Conservation (phyloP, 805 yeast genomes). For the Tetrapisispora phaffii region DNA sequence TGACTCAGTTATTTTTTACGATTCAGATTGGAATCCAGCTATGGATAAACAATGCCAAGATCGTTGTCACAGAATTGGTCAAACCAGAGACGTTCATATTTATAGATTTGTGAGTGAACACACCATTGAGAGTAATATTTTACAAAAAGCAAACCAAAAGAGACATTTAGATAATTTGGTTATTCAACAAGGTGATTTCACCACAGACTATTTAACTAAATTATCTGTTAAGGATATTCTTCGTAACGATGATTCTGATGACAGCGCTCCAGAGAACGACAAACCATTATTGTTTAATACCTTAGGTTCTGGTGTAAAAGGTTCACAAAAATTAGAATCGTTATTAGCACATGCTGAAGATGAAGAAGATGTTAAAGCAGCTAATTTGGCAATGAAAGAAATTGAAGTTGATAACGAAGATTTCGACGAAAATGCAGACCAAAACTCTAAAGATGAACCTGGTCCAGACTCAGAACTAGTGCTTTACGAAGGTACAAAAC, state of each 20-base stretch:
- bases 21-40: slow-evolving; percentile 98
- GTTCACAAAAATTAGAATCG: slow-evolving; percentile 40
- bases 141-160: slow-evolving; percentile 90
- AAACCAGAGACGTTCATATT: slow-evolving; percentile 93
- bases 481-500: slow-evolving; percentile 51
- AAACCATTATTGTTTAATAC: slow-evolving; percentile 26
- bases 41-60: slow-evolving; percentile 99
- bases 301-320: slow-evolving; percentile 25
- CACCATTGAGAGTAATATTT: slow-evolving; percentile 91
- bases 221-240: slow-evolving; percentile 77
- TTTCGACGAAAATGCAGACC: slow-evolving; percentile 39
- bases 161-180: slow-evolving; percentile 88
- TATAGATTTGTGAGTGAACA: slow-evolving; percentile 92
- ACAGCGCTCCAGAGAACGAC: slow-evolving; percentile 29
- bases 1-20: slow-evolving; percentile 95
- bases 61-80: slow-evolving; percentile 98
- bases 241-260: slow-evolving; percentile 38
- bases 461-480: slow-evolving; percentile 19
- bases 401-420: slow-evolving; percentile 78
- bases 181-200: slow-evolving; percentile 95
- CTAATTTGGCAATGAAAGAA: slow-evolving; percentile 73
- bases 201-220: slow-evolving; percentile 89
- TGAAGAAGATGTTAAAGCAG: slow-evolving; percentile 83
- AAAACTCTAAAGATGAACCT: background rate
- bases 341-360: slow-evolving; percentile 90